Evolutionary conservation across 1,139 yeast genomes (phyloP), one percentile per base, ranked within the genome.

Genomic region (Kodamaea sp.): DNA sequence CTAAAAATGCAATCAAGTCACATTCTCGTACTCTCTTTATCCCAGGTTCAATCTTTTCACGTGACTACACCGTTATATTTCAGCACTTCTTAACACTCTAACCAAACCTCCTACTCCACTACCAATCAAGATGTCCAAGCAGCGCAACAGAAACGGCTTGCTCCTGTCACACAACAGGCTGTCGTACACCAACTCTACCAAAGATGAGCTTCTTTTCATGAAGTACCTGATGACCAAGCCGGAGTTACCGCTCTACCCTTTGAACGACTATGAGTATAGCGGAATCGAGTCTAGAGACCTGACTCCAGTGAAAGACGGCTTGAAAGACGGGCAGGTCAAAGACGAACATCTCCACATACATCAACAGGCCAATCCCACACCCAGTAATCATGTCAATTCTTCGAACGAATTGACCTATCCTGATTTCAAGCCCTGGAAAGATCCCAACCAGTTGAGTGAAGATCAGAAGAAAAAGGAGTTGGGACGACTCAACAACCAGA

Each of bases 351-450:
- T 9, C 9, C 6, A 9, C 6, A 9, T 7, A 9, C 21, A 18
- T 18, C 9, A 6, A 7, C 21, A 9, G 8, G 21, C 6, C 6
- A 18, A 6, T n/a, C n/a, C n/a, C 15, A 14, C 2, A 8, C n/a
- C 21, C 10, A 26, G 11, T 9, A 12, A 25, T 16, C n/a, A n/a
- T n/a, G 15, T 12, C 20, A 22, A 22, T 22, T 13, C 26, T 5
- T 14, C 15, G 19, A 5, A 12, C 5, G 34, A 42, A 5, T 30
- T 39, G 12, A 61, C 73, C 2, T 83, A 74, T 50, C 96, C 96
- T 1, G 96, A 88, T 59, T 87, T 80, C 55, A 67, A 67, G 37
- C 87, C 94, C 0, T 88, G 96, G 96, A 64, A 68, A 34, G 90
- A 83, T 48, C 73, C 75, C 8, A 52, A 73, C 4, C 73, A 70